These are phyloP conservation scores for Bryoglossum gracile DNA, from an alignment of 495 filamentous ascomycete genomes.

Conservation along the genomic window DNA sequence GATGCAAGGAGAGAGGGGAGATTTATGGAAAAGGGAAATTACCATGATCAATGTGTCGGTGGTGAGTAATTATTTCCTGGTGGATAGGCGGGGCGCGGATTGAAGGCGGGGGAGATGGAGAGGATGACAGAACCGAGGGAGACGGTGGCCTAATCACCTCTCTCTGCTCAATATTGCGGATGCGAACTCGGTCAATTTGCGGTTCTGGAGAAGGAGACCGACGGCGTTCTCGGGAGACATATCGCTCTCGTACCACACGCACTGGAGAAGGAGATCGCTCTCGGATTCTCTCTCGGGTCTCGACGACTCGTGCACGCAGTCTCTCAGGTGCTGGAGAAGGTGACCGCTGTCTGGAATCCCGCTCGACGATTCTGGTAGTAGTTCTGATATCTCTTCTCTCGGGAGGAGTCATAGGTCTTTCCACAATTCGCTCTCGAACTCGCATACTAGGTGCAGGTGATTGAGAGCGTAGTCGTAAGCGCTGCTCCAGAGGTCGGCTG, in stretches of 20 bases:
- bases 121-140: conserved; percentile 16
- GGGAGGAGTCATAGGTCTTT: conserved; percentile 20
- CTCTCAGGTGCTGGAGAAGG: conserved; percentile 34
- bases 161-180: conserved; percentile 21
- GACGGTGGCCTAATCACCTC: conserved; percentile 9
- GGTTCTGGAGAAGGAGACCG: conserved; percentile 37
- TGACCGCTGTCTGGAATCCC: conserved; percentile 34
- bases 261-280: conserved; percentile 24
- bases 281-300: conserved; percentile 24
- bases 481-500: conserved; percentile 18
- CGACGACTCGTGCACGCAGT: conserved; percentile 23
- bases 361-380: conserved; percentile 33
- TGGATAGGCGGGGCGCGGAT: conserved; percentile 66
- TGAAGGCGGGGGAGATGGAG: conserved; percentile 43
- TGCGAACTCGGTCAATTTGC: conserved; percentile 16
- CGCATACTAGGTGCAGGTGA: conserved; percentile 26
- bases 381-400: conserved; percentile 26
- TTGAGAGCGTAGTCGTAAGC: conserved; percentile 29
- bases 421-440: conserved; percentile 16
- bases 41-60: conserved; percentile 86
- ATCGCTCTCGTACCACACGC: conserved; percentile 16
- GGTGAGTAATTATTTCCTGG: conserved; percentile 78
- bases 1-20: conserved; percentile 14
- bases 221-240: conserved; percentile 24
- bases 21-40: conserved; percentile 22